Percentiles rank a stretch among this genome's conserved stretches.
Evolutionary conservation across 768 basidiomycete genomes (phyloP).

Genomic region (Neoboletus magnificus): DNA sequence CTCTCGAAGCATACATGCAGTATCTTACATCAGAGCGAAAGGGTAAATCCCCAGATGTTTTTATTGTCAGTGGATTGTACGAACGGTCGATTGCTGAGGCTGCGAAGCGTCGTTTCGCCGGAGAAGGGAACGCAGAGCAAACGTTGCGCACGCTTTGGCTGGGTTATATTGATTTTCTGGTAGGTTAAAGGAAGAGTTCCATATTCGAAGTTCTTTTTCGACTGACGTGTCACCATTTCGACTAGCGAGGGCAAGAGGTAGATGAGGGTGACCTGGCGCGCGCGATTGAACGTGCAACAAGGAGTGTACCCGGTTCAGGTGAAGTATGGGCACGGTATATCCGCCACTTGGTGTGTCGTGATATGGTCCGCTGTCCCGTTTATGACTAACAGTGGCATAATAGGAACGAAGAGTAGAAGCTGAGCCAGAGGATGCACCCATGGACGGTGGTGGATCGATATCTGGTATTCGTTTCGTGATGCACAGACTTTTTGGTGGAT

Average conservation of each 20-base stretch:
- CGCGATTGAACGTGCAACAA: constrained; percentile 54
- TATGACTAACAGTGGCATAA: neutral
- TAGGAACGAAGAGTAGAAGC: constrained; percentile 22
- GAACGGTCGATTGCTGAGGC: constrained; percentile 78
- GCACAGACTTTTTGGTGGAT: neutral
- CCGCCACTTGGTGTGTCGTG: constrained; percentile 55
- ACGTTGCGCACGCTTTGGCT: constrained; percentile 66
- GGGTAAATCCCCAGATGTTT: constrained; percentile 54
- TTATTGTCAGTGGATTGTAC: constrained; percentile 55
- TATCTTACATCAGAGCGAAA: constrained; percentile 65
- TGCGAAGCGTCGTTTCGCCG: constrained; percentile 53
- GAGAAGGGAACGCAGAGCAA: constrained; percentile 55
- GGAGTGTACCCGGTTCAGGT: constrained; percentile 74
- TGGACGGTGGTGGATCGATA: constrained; percentile 23
- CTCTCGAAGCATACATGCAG: constrained; percentile 58
- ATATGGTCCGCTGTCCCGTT: neutral
- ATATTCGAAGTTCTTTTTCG: neutral
- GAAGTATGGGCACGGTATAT: constrained; percentile 80
- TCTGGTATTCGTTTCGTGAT: constrained; percentile 17
- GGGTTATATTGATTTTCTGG: constrained; percentile 68
- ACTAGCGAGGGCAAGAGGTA: constrained; percentile 35
- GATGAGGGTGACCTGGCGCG: constrained; percentile 41
- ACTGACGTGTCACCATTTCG: neutral
- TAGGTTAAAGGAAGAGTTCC: constrained; percentile 31
- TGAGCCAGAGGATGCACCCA: constrained; percentile 14